These are phyloP conservation scores for Fusarium coffeatum DNA, from an alignment of 2,329 filamentous ascomycete species.

Conservation along the genomic window DNA sequence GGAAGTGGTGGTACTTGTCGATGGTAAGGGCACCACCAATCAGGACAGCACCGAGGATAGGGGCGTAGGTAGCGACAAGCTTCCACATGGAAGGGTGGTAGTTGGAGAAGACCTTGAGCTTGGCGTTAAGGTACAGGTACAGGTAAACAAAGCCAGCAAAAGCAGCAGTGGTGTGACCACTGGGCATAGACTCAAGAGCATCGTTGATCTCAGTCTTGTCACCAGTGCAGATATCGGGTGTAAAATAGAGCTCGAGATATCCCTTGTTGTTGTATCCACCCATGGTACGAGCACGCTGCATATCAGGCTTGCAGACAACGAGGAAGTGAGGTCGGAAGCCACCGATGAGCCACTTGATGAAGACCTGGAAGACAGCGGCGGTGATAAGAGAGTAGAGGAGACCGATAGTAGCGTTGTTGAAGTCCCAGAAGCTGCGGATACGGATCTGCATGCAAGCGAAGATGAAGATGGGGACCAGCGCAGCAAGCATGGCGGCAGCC, in stretches of 20 bases:
- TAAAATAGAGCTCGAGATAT: slow-evolving; percentile 73
- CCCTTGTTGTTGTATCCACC: slow-evolving; percentile 62
- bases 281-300: slow-evolving; percentile 26
- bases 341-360: slow-evolving; percentile 80
- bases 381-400: slow-evolving; percentile 76
- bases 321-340: slow-evolving; percentile 79
- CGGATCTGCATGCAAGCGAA: slow-evolving; percentile 75
- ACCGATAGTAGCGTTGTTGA: slow-evolving; percentile 77
- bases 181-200: slow-evolving; percentile 76
- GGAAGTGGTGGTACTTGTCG: slow-evolving; percentile 81
- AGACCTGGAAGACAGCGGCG: slow-evolving; percentile 80
- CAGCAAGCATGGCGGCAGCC: slow-evolving; percentile 73
- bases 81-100: slow-evolving; percentile 82
- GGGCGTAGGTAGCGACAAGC: slow-evolving; percentile 71
- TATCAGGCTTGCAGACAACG: slow-evolving; percentile 71
- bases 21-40: slow-evolving; percentile 78
- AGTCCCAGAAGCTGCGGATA: slow-evolving; percentile 74
- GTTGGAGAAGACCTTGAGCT: slow-evolving; percentile 79
- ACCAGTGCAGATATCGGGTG: slow-evolving; percentile 76
- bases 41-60: slow-evolving; percentile 73
- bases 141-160: slow-evolving; percentile 79
- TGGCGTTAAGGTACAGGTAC: slow-evolving; percentile 80
- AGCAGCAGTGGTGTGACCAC: slow-evolving; percentile 78
- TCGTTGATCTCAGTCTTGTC: slow-evolving; percentile 74
- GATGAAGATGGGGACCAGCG: slow-evolving; percentile 72